These are phyloP conservation scores for Colletotrichum shisoi DNA, from an alignment of 2,329 filamentous ascomycete genomes.

Conservation along the genomic window DNA sequence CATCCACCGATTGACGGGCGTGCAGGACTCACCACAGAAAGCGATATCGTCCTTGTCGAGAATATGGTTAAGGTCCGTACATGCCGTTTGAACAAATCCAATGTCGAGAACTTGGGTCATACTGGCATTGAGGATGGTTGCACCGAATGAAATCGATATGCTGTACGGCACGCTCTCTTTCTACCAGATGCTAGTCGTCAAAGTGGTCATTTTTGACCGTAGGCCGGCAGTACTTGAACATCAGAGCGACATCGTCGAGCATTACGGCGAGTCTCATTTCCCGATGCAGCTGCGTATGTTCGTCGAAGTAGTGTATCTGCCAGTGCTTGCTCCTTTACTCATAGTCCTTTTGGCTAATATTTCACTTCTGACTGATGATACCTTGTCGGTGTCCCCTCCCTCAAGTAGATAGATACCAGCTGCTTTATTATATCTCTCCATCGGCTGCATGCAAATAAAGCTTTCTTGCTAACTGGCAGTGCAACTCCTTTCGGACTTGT, in stretches of 20 bases:
- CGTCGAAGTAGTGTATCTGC: neutral
- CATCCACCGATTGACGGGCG: conserved; percentile 4
- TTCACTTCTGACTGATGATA: no score
- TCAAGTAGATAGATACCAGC: no score
- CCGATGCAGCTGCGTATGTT: neutral
- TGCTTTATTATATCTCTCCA: no score
- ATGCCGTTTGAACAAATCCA: conserved; percentile 45
- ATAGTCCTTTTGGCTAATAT: no score
- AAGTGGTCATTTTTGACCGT: conserved; percentile 43
- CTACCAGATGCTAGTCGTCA: conserved; percentile 40
- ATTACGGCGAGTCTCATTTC: neutral
- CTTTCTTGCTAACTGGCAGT: no score
- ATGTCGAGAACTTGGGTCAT: conserved; percentile 16
- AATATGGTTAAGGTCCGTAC: conserved; percentile 57
- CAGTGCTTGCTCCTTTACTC: no score
- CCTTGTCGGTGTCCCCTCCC: no score
- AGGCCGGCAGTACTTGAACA: conserved; percentile 37
- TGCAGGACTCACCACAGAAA: conserved; percentile 53
- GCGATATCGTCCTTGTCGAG: conserved; percentile 55
- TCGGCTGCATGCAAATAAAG: no score
- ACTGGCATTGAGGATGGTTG: conserved; percentile 38
- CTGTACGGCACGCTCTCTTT: conserved; percentile 37
- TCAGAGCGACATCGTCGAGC: neutral
- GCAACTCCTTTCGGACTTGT: neutral
- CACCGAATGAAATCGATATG: conserved; percentile 36